A percentile compares a stretch with the other conserved stretches of the same genome.
Evolutionary conservation across 179 eudicot genomes (phyloP).

Genomic region (Drosera spatulata): DNA sequence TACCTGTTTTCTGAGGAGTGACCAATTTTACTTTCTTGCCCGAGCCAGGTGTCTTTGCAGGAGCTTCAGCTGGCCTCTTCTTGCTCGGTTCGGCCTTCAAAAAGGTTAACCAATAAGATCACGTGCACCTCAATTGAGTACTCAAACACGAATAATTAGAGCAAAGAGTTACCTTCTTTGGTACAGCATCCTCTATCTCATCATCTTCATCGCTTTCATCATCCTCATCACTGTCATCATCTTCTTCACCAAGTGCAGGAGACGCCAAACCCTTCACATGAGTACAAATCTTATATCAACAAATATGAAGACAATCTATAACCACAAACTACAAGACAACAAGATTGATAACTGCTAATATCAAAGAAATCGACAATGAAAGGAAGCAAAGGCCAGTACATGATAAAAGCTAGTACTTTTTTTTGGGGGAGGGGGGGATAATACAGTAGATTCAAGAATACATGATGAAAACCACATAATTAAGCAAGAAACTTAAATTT

Average conservation of each 20-base stretch:
- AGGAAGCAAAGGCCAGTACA: too few relatives aligned
- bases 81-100: slow-evolving; percentile 40
- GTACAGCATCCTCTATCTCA: slow-evolving; percentile 30
- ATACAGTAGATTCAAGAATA: too few relatives aligned
- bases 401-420: too few relatives aligned
- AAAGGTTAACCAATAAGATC: background rate
- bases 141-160: background rate
- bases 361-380: too few relatives aligned
- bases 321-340: too few relatives aligned
- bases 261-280: slow-evolving; percentile 19
- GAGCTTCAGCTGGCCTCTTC: slow-evolving; percentile 45
- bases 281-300: background rate
- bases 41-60: slow-evolving; percentile 44
- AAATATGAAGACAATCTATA: too few relatives aligned
- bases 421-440: too few relatives aligned
- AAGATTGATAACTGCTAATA: too few relatives aligned
- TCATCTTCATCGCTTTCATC: slow-evolving; percentile 17
- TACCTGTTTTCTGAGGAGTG: slow-evolving; percentile 62
- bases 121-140: background rate
- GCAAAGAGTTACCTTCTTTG: slow-evolving; percentile 35
- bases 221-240: slow-evolving; percentile 7
- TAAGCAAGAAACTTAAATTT: too few relatives aligned
- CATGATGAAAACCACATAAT: too few relatives aligned
- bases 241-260: slow-evolving; percentile 25
- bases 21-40: slow-evolving; percentile 49